Evolutionary conservation across 441 rosid species (phyloP).

Genomic region (Pelargonium myrrhifolium): DNA sequence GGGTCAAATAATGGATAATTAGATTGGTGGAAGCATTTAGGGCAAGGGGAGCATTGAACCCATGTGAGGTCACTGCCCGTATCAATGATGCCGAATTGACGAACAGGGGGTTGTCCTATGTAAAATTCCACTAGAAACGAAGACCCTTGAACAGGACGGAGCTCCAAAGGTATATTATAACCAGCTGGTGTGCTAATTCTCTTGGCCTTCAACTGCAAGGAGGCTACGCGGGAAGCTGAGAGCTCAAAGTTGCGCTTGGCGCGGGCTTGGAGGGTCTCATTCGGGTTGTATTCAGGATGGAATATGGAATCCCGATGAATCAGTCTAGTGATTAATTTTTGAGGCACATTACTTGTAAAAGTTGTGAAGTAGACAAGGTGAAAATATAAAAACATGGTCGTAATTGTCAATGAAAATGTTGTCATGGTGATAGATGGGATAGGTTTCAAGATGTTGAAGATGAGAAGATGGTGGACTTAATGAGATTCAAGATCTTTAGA

Average conservation of each 20-base stretch:
- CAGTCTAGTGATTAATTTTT: constrained; percentile 13
- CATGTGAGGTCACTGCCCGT: constrained; percentile 50
- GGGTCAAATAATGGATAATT: constrained; percentile 26
- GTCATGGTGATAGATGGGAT: no score
- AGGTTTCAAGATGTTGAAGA: no score
- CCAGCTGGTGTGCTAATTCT: no score
- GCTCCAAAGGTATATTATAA: not conserved
- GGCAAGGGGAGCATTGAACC: constrained; percentile 48
- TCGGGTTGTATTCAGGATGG: constrained; percentile 20
- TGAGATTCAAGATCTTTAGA: no score
- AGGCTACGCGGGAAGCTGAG: constrained; percentile 20
- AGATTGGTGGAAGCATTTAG: constrained; percentile 20
- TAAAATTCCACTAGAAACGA: constrained; percentile 36
- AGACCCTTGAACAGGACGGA: constrained; percentile 16
- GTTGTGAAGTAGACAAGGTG: not conserved
- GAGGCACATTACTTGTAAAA: constrained; percentile 10
- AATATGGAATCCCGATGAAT: constrained; percentile 26
- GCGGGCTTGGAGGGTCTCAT: not conserved
- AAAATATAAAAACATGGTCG: not conserved
- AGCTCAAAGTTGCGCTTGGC: not conserved
- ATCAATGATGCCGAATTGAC: constrained; percentile 42
- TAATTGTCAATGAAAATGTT: no score
- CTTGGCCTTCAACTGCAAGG: constrained; percentile 23
- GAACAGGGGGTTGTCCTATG: constrained; percentile 42
- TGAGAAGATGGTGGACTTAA: no score